Conservation (phyloP, 805 yeast genomes). For the Sugiyamaella chiloensis region DNA sequence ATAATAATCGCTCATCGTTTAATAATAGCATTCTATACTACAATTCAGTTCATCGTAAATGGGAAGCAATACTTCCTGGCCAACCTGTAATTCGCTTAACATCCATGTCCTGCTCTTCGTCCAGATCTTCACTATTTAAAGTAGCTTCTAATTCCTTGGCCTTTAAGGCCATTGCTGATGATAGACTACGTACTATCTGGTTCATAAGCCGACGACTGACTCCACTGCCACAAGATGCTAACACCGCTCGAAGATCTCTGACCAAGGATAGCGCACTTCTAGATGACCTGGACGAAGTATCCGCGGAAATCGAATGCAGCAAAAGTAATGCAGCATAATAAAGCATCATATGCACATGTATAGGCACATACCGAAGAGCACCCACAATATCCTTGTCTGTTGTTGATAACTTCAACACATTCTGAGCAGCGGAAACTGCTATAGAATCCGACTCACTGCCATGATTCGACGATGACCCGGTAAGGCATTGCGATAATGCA, state of each 20-base stretch:
- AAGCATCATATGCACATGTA: conserved; percentile 69
- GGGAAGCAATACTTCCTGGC: conserved; percentile 22
- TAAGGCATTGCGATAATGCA: conserved; percentile 1
- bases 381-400: conserved; percentile 56
- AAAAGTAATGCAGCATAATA: conserved; percentile 62
- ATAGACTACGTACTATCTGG: conserved; percentile 12
- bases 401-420: conserved; percentile 56
- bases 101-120: background rate
- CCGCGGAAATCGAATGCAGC: conserved; percentile 28
- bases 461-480: conserved; percentile 6
- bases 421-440: conserved; percentile 61
- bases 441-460: conserved; percentile 30
- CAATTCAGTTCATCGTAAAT: conserved; percentile 4
- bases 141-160: conserved; percentile 6
- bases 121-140: conserved; percentile 5
- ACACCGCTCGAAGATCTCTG: conserved; percentile 13
- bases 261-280: conserved; percentile 15
- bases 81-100: conserved; percentile 18
- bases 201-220: conserved; percentile 8
- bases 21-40: background rate
- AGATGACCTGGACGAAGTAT: conserved; percentile 17
- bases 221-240: conserved; percentile 7
- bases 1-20: background rate
- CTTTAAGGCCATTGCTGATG: conserved; percentile 12
- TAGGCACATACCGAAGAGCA: conserved; percentile 60